Conservation (phyloP, 192 early-diverging fungal species). For the Umbelopsis sp. region DNA sequence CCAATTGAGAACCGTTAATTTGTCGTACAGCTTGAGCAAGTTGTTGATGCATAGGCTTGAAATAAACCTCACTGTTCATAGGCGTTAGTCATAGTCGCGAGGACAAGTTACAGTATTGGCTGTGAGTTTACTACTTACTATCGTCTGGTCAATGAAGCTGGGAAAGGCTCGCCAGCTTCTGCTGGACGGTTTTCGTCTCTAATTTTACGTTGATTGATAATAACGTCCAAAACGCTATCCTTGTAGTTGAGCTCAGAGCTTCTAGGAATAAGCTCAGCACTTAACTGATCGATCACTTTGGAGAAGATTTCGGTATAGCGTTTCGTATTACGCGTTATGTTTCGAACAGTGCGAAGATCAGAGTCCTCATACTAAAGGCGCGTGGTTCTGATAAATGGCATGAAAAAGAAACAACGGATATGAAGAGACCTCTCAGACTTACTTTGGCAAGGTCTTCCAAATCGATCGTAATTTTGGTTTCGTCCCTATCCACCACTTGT, state of each 20-base stretch:
- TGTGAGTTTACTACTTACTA: constrained; percentile 60
- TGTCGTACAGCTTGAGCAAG: constrained; percentile 83
- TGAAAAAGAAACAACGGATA: not conserved
- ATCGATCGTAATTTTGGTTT: constrained; percentile 62
- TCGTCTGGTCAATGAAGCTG: constrained; percentile 81
- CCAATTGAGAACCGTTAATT: constrained; percentile 78
- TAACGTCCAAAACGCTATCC: constrained; percentile 85
- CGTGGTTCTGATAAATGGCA: not conserved
- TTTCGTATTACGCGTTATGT: constrained; percentile 85
- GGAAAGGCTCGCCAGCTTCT: constrained; percentile 59
- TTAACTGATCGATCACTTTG: constrained; percentile 70
- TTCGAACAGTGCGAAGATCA: constrained; percentile 50
- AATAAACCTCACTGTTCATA: constrained; percentile 66
- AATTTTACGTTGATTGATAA: constrained; percentile 82
- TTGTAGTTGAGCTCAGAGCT: constrained; percentile 60
- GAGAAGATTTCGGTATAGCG: constrained; percentile 83
- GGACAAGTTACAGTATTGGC: not conserved
- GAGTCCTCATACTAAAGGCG: constrained; percentile 44
- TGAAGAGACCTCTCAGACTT: not conserved
- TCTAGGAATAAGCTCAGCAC: constrained; percentile 53
- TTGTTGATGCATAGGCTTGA: constrained; percentile 70
- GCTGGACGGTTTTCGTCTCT: constrained; percentile 55
- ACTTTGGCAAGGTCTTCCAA: constrained; percentile 69
- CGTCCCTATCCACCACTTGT: constrained; percentile 63
- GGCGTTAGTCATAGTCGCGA: not conserved